Conservation (phyloP, 2,329 filamentous ascomycete species). For the Sarocladium oryzae region DNA sequence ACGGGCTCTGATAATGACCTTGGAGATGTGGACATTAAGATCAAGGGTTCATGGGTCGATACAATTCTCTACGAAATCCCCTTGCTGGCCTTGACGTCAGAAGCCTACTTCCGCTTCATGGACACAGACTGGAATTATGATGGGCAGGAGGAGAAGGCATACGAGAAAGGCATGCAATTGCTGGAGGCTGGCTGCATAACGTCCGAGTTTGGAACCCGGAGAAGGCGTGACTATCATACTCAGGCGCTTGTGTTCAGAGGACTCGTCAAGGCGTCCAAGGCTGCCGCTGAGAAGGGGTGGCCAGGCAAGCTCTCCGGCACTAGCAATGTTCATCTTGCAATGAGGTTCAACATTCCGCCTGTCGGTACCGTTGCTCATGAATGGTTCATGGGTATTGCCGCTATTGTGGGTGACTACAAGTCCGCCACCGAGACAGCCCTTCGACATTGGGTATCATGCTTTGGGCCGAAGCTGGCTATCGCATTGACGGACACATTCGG, state of each 20-base stretch:
- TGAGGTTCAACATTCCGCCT: conserved; percentile 79
- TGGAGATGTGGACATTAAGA: conserved; percentile 70
- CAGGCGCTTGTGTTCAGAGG: conserved; percentile 89
- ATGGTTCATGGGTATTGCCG: conserved; percentile 99
- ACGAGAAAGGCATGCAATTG: conserved; percentile 69
- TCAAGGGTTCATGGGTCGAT: conserved; percentile 82
- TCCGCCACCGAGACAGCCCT: conserved; percentile 79
- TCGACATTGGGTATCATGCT: conserved; percentile 84
- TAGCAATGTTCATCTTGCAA: conserved; percentile 94
- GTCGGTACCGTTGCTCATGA: conserved; percentile 91
- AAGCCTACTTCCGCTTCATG: conserved; percentile 96
- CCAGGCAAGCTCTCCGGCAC: conserved; percentile 76
- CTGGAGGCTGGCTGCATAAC: conserved; percentile 79
- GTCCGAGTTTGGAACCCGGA: conserved; percentile 88
- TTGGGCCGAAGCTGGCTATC: conserved; percentile 78
- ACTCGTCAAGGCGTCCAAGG: conserved; percentile 69
- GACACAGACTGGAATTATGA: conserved; percentile 88
- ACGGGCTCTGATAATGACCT: conserved; percentile 57
- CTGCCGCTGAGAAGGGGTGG: conserved; percentile 57
- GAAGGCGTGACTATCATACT: conserved; percentile 88
- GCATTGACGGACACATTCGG: conserved; percentile 96
- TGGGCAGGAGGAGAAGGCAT: conserved; percentile 79
- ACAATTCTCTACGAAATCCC: conserved; percentile 98
- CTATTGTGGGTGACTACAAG: conserved; percentile 79
- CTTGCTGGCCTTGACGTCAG: conserved; percentile 81